Evolutionary conservation across 2,329 filamentous ascomycete species (phyloP).

Genomic region (Trichoderma atroviride): DNA sequence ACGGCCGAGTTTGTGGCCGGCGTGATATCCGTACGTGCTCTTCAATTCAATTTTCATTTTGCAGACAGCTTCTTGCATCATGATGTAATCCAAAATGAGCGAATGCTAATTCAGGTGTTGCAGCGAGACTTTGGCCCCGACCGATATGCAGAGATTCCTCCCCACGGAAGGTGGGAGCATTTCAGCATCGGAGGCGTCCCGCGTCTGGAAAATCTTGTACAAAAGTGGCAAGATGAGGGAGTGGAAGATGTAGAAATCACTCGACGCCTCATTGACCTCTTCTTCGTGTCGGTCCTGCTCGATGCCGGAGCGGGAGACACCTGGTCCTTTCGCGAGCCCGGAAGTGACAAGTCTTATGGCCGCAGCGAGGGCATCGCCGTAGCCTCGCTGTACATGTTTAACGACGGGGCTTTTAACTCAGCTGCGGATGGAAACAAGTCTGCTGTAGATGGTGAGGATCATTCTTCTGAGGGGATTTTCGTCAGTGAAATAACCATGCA

Average conservation of each 20-base stretch:
- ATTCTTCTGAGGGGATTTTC: background rate
- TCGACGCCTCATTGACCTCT: conserved; percentile 61
- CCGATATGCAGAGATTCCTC: conserved; percentile 51
- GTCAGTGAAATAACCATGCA: background rate
- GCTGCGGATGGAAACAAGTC: conserved; percentile 27
- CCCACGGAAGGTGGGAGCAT: conserved; percentile 64
- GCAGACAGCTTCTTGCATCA: background rate
- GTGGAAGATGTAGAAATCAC: conserved; percentile 51
- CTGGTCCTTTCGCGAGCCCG: conserved; percentile 51
- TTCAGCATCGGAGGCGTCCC: conserved; percentile 59
- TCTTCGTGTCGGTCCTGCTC: conserved; percentile 62
- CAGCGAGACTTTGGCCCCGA: conserved; percentile 56
- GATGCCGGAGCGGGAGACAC: conserved; percentile 57
- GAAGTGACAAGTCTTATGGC: conserved; percentile 39
- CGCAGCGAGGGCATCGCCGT: conserved; percentile 57
- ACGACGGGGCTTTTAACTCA: conserved; percentile 43
- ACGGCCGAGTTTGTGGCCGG: conserved; percentile 47
- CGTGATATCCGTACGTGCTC: conserved; percentile 45
- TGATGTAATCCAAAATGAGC: background rate
- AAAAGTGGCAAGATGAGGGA: conserved; percentile 47
- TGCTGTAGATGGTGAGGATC: conserved; percentile 42
- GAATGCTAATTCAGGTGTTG: background rate
- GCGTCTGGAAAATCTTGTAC: conserved; percentile 50
- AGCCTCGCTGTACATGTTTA: conserved; percentile 54
- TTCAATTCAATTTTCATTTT: too few relatives aligned